Conservation (phyloP, 192 early-diverging fungal species). For the Gaertneriomyces semiglobifer region DNA sequence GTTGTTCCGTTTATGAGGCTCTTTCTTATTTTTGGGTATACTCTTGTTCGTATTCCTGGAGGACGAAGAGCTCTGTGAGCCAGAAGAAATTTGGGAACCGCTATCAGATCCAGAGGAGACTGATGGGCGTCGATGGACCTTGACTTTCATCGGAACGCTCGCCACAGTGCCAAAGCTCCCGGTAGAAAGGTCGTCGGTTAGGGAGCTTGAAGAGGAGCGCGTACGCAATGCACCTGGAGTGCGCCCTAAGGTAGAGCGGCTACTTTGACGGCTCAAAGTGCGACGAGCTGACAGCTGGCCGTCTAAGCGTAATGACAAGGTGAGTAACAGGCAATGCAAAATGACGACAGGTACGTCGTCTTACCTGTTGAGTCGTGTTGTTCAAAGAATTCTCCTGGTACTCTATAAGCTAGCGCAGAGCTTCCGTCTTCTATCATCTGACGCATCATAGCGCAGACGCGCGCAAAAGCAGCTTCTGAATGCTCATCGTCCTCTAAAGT, state of each 20-base stretch:
- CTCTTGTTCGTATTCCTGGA: not conserved
- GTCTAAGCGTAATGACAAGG: too few species aligned
- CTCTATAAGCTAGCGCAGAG: conserved; percentile 14
- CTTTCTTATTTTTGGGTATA: conserved; percentile 6
- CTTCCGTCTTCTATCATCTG: conserved; percentile 34
- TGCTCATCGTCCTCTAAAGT: conserved; percentile 21
- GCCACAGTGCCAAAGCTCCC: not conserved
- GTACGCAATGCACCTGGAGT: conserved; percentile 2
- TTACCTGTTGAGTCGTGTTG: not conserved
- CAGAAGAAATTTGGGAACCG: not conserved
- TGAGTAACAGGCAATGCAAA: too few species aligned
- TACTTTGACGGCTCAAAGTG: too few species aligned
- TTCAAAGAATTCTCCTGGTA: not conserved
- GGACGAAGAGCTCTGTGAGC: not conserved
- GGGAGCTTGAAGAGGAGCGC: not conserved
- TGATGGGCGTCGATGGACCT: not conserved
- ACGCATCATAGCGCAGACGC: conserved; percentile 33
- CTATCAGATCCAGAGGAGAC: not conserved
- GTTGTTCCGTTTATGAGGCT: conserved; percentile 1
- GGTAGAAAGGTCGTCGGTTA: not conserved
- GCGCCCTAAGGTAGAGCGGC: not conserved
- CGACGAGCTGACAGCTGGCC: too few species aligned
- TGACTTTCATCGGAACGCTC: conserved; percentile 1
- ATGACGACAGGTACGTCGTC: too few species aligned
- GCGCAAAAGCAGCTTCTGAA: conserved; percentile 20